phyloP scores from a whole-genome alignment of 306 rosid species.

The Trichosanthes truncata region DNA sequence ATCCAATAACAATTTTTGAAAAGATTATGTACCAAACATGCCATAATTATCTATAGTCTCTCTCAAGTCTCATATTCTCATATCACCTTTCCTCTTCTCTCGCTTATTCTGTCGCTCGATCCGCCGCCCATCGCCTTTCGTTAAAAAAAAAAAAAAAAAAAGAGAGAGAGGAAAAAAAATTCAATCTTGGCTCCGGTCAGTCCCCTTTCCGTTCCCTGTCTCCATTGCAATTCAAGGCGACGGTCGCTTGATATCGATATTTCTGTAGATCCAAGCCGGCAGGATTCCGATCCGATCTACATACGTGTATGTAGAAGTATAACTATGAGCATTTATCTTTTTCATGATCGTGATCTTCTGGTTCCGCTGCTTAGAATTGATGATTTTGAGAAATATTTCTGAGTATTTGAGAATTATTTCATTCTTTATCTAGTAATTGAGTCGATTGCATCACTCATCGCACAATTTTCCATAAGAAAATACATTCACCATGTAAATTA shows the following conservation, averaged over 20 bases:
- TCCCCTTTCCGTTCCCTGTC: not conserved
- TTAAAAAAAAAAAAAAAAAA: not conserved
- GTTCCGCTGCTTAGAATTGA: not conserved
- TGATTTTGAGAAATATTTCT: not conserved
- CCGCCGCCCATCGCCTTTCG: conserved; percentile 5
- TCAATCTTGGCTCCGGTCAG: not conserved
- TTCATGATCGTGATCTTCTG: not conserved
- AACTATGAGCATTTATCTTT: not conserved
- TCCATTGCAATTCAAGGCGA: not conserved
- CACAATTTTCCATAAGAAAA: not conserved
- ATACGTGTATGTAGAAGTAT: not conserved
- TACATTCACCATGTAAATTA: not conserved
- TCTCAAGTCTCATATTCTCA: too few species aligned
- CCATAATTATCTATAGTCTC: too few species aligned
- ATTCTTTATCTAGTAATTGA: not conserved
- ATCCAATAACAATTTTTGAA: too few species aligned
- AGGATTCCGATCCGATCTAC: conserved; percentile 7
- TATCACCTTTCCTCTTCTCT: not conserved
- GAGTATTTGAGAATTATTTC: not conserved
- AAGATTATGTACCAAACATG: too few species aligned
- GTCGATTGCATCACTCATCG: not conserved
- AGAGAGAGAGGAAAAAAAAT: not conserved
- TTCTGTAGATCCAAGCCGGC: not conserved
- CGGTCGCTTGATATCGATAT: not conserved
- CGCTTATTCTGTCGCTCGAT: conserved; percentile 1